Conservation (phyloP, 2,329 filamentous ascomycete genomes). For the Fusarium compactum region DNA sequence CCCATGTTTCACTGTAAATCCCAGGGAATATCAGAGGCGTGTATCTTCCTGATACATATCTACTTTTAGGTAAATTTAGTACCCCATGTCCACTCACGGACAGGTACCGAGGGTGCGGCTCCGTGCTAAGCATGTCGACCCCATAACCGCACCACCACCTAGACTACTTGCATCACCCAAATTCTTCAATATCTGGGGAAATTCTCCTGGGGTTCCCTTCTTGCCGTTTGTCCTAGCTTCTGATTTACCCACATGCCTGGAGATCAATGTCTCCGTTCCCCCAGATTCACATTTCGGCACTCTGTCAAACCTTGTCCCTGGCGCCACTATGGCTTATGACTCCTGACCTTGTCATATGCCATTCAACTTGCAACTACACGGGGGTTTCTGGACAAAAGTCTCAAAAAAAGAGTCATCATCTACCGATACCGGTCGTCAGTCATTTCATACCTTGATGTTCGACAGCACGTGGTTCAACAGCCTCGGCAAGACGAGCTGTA, state of each 20-base stretch:
- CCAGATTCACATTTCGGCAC: constrained; percentile 30
- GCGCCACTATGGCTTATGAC: constrained; percentile 17
- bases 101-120: constrained; percentile 45
- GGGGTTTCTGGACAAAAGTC: not conserved
- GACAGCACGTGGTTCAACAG: constrained; percentile 23
- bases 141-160: constrained; percentile 16
- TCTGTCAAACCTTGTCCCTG: constrained; percentile 23
- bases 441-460: constrained; percentile 4
- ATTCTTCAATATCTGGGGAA: constrained; percentile 29
- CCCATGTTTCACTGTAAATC: constrained; percentile 14
- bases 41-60: not conserved
- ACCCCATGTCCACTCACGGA: constrained; percentile 37
- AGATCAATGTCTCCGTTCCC: constrained; percentile 36
- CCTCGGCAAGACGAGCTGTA: constrained; percentile 19
- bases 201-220: not conserved
- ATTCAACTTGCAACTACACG: constrained; percentile 19
- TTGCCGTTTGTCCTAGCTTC: constrained; percentile 46
- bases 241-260: constrained; percentile 2
- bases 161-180: constrained; percentile 5
- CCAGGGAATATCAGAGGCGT: constrained; percentile 19
- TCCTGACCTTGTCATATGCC: constrained; percentile 1
- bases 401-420: constrained; percentile 10
- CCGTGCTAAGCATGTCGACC: constrained; percentile 32
- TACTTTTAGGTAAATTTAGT: constrained; percentile 10
- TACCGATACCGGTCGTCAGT: constrained; percentile 40